phyloP scores from a whole-genome alignment of 2,329 filamentous ascomycete genomes.

The Remersonia thermophila region DNA sequence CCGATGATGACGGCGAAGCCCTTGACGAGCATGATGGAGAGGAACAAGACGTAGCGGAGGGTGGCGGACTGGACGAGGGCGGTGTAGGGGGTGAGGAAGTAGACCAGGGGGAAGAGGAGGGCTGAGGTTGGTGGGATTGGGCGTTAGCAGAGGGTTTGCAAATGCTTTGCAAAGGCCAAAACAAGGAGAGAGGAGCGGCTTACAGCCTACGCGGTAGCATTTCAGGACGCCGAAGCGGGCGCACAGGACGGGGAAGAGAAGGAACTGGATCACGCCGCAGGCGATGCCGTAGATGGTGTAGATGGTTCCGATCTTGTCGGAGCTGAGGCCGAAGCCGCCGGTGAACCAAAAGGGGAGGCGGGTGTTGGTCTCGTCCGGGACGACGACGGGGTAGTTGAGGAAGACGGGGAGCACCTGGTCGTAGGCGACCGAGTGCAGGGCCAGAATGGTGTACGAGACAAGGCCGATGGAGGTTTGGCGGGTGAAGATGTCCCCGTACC shows the following conservation, averaged over 20 bases:
- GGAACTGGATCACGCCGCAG: constrained; percentile 73
- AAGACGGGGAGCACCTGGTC: constrained; percentile 86
- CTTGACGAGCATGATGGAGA: constrained; percentile 60
- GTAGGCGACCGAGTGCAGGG: constrained; percentile 70
- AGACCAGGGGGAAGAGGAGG: constrained; percentile 59
- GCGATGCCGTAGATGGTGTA: constrained; percentile 73
- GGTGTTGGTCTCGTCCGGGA: constrained; percentile 41
- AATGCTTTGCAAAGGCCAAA: neutral
- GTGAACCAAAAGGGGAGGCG: constrained; percentile 68
- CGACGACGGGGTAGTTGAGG: constrained; percentile 58
- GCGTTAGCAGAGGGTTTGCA: neutral
- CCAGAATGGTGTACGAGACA: constrained; percentile 65
- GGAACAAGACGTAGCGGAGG: constrained; percentile 48
- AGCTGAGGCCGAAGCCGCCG: constrained; percentile 64
- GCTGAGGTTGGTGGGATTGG: constrained; percentile 24
- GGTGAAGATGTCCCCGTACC: constrained; percentile 19
- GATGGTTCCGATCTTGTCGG: constrained; percentile 67
- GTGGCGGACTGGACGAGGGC: constrained; percentile 42
- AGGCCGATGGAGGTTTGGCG: constrained; percentile 31
- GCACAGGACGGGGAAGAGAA: constrained; percentile 69
- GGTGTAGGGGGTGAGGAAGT: constrained; percentile 71
- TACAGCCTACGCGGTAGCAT: constrained; percentile 55
- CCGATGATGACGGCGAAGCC: constrained; percentile 67
- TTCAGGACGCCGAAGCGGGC: constrained; percentile 59
- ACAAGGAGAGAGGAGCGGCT: constrained; percentile 12